These are phyloP conservation scores for Cutaneotrichosporon cyanovorans DNA, from an alignment of 1,284 basidiomycete species.

Conservation along the genomic window DNA sequence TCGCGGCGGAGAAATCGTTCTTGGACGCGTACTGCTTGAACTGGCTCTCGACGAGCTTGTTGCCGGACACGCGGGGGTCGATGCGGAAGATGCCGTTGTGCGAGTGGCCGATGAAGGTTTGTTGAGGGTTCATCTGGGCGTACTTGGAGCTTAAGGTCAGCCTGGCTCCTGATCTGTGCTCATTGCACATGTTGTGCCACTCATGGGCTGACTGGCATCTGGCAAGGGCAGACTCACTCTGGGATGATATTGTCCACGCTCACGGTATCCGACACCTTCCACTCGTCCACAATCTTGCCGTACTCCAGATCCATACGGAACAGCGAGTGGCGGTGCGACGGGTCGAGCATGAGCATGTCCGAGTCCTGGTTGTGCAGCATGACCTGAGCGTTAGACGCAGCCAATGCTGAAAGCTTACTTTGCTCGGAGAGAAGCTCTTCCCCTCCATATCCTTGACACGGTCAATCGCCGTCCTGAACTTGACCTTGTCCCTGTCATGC, in stretches of 20 bases:
- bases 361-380: slow-evolving; percentile 98
- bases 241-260: slow-evolving; percentile 83
- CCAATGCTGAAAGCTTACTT: slow-evolving; percentile 52
- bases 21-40: slow-evolving; percentile 95
- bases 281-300: slow-evolving; percentile 96
- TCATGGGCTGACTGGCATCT: too few species aligned
- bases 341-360: slow-evolving; percentile 91
- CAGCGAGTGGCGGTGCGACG: slow-evolving; percentile 71
- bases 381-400: slow-evolving; percentile 49
- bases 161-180: too few species aligned
- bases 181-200: too few species aligned
- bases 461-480: slow-evolving; percentile 82
- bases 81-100: slow-evolving; percentile 95
- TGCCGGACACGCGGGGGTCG: slow-evolving; percentile 83
- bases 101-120: slow-evolving; percentile 80
- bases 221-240: slow-evolving; percentile 47
- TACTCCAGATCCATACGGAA: slow-evolving; percentile 91
- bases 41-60: slow-evolving; percentile 88
- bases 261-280: slow-evolving; percentile 89
- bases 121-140: slow-evolving; percentile 84
- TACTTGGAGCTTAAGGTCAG: slow-evolving; percentile 62
- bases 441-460: slow-evolving; percentile 74
- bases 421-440: slow-evolving; percentile 74
- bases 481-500: slow-evolving; percentile 70
- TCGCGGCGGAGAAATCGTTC: slow-evolving; percentile 89